Conservation (phyloP, 257 asterid genomes). For the Eucommia ulmoides region DNA sequence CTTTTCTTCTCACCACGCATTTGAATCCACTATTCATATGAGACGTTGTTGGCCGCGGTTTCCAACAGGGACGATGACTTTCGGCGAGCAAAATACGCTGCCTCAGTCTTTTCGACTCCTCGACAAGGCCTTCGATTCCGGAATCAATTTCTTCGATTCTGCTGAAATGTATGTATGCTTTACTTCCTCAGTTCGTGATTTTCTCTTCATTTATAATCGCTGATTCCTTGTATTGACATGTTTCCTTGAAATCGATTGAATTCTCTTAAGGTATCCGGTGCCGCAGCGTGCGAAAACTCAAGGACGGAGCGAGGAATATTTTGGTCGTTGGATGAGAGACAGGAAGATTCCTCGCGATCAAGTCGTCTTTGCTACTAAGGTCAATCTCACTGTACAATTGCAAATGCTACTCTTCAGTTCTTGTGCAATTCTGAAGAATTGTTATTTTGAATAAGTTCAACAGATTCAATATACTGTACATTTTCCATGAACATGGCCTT, state of each 20-base stretch:
- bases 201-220: not conserved
- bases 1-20: not conserved
- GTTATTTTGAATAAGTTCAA: too few relatives aligned
- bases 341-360: slow-evolving; percentile 48
- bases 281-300: slow-evolving; percentile 79
- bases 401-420: not conserved
- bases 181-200: too few relatives aligned
- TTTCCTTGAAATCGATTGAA: not conserved
- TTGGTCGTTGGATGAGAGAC: slow-evolving; percentile 32
- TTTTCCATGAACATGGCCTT: not conserved
- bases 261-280: slow-evolving; percentile 77
- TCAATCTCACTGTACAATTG: slow-evolving; percentile 11
- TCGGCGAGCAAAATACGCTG: slow-evolving; percentile 70
- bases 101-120: slow-evolving; percentile 54
- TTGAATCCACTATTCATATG: not conserved
- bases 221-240: not conserved
- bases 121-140: slow-evolving; percentile 62
- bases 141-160: slow-evolving; percentile 78
- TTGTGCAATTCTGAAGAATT: not conserved
- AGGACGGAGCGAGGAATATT: slow-evolving; percentile 78
- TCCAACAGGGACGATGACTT: slow-evolving; percentile 63
- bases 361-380: slow-evolving; percentile 75
- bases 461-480: not conserved
- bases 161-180: slow-evolving; percentile 53
- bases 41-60: not conserved